Evolutionary conservation across 148 eudicot genomes (phyloP).

Genomic region (Mesembryanthemum crystallinum): DNA sequence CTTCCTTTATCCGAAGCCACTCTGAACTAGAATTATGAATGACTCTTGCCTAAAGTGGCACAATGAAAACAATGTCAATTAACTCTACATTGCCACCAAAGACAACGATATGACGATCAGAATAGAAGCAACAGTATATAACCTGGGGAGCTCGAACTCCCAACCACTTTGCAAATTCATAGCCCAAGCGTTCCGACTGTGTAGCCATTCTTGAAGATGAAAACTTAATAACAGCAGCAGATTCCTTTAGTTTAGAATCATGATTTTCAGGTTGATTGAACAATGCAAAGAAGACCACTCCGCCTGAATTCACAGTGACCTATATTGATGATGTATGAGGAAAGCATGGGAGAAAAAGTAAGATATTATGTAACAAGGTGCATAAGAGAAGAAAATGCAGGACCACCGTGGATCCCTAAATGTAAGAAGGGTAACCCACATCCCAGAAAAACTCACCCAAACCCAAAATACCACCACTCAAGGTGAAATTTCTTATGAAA

Average conservation of each 20-base stretch:
- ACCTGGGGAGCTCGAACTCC: constrained; percentile 95
- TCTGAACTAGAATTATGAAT: constrained; percentile 78
- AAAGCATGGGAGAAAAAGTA: neutral
- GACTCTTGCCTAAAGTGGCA: constrained; percentile 70
- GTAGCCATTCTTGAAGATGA: constrained; percentile 98
- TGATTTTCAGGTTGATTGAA: constrained; percentile 59
- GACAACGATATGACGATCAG: neutral
- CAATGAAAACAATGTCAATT: constrained; percentile 4
- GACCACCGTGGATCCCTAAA: neutral
- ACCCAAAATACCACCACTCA: too few species aligned
- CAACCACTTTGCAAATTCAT: constrained; percentile 95
- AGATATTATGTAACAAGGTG: neutral
- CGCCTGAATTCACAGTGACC: constrained; percentile 99
- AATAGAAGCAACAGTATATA: constrained; percentile 26
- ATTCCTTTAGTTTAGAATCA: constrained; percentile 59
- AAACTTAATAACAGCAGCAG: constrained; percentile 94
- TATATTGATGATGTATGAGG: constrained; percentile 30
- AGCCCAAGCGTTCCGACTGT: constrained; percentile 97
- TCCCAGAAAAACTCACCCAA: neutral
- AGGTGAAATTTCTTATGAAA: too few species aligned
- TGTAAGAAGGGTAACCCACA: neutral
- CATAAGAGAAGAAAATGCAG: neutral
- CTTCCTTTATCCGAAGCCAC: constrained; percentile 89
- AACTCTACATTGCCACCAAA: constrained; percentile 1
- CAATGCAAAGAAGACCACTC: constrained; percentile 94